phyloP scores from a whole-genome alignment of 495 filamentous ascomycete species.

The Xylaria cubensis region DNA sequence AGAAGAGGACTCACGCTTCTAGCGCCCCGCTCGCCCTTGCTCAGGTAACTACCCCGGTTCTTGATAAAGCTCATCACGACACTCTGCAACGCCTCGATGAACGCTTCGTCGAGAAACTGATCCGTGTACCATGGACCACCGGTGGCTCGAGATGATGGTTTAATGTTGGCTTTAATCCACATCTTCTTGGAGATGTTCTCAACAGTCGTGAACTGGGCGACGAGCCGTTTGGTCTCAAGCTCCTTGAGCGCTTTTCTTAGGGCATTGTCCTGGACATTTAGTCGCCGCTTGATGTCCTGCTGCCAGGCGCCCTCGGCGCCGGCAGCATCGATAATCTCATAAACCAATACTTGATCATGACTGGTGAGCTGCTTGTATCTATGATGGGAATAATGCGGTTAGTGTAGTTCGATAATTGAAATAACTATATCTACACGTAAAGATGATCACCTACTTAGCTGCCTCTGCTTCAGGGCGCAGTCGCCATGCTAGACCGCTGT shows the following conservation, averaged over 20 bases:
- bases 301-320: conserved; percentile 87
- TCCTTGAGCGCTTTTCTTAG: conserved; percentile 77
- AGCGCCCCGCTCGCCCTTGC: conserved; percentile 37
- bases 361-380: conserved; percentile 69
- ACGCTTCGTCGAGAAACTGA: conserved; percentile 81
- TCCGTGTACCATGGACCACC: conserved; percentile 95
- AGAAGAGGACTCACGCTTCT: conserved; percentile 36
- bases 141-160: conserved; percentile 84
- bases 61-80: conserved; percentile 76
- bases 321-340: conserved; percentile 82
- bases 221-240: conserved; percentile 68
- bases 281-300: conserved; percentile 73
- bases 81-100: conserved; percentile 74
- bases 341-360: conserved; percentile 79
- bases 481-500: conserved; percentile 67
- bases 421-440: neutral
- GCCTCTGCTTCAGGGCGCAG: conserved; percentile 72
- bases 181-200: conserved; percentile 73
- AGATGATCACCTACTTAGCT: conserved; percentile 63
- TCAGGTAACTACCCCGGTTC: conserved; percentile 68
- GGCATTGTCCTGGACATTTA: conserved; percentile 78
- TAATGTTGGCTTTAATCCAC: conserved; percentile 80
- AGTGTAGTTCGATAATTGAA: conserved; percentile 1
- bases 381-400: conserved; percentile 19
- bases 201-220: conserved; percentile 65